A percentile compares a stretch with the other conserved stretches of the same genome.
Evolutionary conservation across 2,329 filamentous ascomycete genomes (phyloP).

Genomic region (Parafenestella ontariensis): DNA sequence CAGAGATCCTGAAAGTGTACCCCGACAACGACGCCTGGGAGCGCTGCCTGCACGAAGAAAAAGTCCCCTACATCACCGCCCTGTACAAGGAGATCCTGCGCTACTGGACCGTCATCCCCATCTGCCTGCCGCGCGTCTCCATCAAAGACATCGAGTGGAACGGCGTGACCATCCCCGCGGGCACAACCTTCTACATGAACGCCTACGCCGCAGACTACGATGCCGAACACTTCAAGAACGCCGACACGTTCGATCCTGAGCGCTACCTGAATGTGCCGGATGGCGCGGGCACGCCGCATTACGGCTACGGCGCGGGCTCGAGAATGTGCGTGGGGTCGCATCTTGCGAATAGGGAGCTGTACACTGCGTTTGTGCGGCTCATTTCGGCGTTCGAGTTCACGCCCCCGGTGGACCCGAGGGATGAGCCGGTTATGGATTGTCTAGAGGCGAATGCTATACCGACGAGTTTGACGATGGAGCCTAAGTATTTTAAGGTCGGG

Average conservation of each 20-base stretch:
- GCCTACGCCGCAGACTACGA: slow-evolving; percentile 80
- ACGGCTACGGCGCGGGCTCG: slow-evolving; percentile 56
- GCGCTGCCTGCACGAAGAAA: slow-evolving; percentile 74
- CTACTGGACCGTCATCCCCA: slow-evolving; percentile 81
- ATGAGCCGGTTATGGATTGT: slow-evolving; percentile 54
- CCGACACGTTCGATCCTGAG: slow-evolving; percentile 71
- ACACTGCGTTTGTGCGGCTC: slow-evolving; percentile 57
- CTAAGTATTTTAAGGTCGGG: slow-evolving; percentile 59
- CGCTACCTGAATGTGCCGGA: slow-evolving; percentile 65
- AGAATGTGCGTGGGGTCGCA: slow-evolving; percentile 58
- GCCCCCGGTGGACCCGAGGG: slow-evolving; percentile 48
- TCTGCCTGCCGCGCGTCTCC: slow-evolving; percentile 75
- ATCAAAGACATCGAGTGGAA: slow-evolving; percentile 77
- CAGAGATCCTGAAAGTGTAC: slow-evolving; percentile 74
- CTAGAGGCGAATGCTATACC: slow-evolving; percentile 56
- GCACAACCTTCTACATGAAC: slow-evolving; percentile 81
- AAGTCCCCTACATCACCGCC: slow-evolving; percentile 77
- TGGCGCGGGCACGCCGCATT: slow-evolving; percentile 57
- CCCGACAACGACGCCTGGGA: slow-evolving; percentile 79
- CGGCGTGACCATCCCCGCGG: slow-evolving; percentile 71
- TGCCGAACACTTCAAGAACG: slow-evolving; percentile 68
- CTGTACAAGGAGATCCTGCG: slow-evolving; percentile 80
- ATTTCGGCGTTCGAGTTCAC: slow-evolving; percentile 57
- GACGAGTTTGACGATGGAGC: slow-evolving; percentile 58
- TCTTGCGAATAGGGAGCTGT: slow-evolving; percentile 51